These are phyloP conservation scores for Pinus taeda DNA, from an alignment of 75 land plant genomes.

Conservation along the genomic window DNA sequence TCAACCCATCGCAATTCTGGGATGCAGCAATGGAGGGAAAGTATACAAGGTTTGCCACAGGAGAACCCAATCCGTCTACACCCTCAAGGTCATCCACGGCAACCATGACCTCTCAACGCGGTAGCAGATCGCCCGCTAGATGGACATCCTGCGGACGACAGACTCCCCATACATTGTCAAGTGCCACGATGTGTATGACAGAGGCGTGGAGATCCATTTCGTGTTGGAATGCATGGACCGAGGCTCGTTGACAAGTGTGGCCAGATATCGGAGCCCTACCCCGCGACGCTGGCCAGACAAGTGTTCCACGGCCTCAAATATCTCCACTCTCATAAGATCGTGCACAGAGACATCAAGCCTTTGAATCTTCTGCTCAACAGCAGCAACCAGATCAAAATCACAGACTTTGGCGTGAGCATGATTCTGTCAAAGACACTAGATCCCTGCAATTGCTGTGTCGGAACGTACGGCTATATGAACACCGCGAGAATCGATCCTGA, in stretches of 20 bases:
- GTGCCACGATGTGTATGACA: constrained; percentile 39
- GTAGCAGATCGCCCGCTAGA: constrained; percentile 45
- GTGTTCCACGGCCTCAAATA: constrained; percentile 51
- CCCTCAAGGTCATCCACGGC: constrained; percentile 52
- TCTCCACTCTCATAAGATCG: constrained; percentile 62
- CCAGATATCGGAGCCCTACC: constrained; percentile 12
- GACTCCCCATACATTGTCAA: constrained; percentile 48
- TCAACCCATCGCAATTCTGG: constrained; percentile 34
- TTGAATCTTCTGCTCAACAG: constrained; percentile 71
- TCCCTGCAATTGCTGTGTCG: constrained; percentile 62
- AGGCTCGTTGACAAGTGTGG: constrained; percentile 23
- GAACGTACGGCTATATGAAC: constrained; percentile 85
- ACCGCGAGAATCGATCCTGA: constrained; percentile 82
- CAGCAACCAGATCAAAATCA: constrained; percentile 57
- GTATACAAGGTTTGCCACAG: constrained; percentile 63
- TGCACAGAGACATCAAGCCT: constrained; percentile 92
- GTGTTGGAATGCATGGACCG: constrained; percentile 52
- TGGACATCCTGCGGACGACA: constrained; percentile 42
- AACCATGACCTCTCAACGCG: constrained; percentile 25
- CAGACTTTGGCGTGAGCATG: constrained; percentile 76
- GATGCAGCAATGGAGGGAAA: constrained; percentile 69
- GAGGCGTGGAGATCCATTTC: constrained; percentile 31
- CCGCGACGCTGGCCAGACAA: constrained; percentile 30
- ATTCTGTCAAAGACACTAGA: constrained; percentile 48
- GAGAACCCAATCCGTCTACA: constrained; percentile 39